A percentile compares a stretch with the other conserved stretches of the same genome.
Evolutionary conservation across 2,329 filamentous ascomycete species (phyloP).

Genomic region (Periglandula ipomoeae): DNA sequence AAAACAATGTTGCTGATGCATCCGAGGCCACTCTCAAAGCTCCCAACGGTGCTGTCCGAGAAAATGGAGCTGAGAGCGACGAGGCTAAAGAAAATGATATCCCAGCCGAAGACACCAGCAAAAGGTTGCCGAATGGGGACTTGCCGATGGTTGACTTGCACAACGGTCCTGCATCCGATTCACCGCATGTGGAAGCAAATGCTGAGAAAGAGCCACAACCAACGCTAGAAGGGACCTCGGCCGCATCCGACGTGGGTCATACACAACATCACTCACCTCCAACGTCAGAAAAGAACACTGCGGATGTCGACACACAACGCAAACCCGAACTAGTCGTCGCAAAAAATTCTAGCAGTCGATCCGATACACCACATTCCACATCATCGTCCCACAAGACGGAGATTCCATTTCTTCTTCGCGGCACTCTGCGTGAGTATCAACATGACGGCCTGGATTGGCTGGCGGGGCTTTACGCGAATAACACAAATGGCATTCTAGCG

Average conservation of each 20-base stretch:
- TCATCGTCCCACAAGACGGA: constrained; percentile 49
- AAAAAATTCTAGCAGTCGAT: constrained; percentile 21
- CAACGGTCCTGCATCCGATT: not conserved
- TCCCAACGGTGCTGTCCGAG: not conserved
- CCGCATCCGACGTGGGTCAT: constrained; percentile 34
- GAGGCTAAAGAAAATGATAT: no score
- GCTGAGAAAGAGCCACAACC: constrained; percentile 19
- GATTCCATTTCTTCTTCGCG: constrained; percentile 74
- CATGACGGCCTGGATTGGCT: constrained; percentile 97
- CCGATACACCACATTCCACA: constrained; percentile 21
- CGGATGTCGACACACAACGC: constrained; percentile 35
- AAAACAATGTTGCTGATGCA: not conserved
- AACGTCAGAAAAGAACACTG: constrained; percentile 42
- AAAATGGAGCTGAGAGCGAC: not conserved
- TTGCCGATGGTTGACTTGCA: constrained; percentile 2
- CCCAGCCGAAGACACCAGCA: not conserved
- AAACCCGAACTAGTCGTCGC: constrained; percentile 26
- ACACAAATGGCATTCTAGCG: constrained; percentile 90
- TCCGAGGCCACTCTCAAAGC: not conserved
- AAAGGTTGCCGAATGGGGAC: not conserved
- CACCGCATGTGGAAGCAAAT: not conserved
- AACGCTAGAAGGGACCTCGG: constrained; percentile 33
- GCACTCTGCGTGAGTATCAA: constrained; percentile 88
- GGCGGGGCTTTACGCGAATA: constrained; percentile 81
- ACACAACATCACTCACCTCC: constrained; percentile 38